Base-by-base conservation (phyloP, 148 eudicot genomes). In the Chenopodium quinoa region DNA sequence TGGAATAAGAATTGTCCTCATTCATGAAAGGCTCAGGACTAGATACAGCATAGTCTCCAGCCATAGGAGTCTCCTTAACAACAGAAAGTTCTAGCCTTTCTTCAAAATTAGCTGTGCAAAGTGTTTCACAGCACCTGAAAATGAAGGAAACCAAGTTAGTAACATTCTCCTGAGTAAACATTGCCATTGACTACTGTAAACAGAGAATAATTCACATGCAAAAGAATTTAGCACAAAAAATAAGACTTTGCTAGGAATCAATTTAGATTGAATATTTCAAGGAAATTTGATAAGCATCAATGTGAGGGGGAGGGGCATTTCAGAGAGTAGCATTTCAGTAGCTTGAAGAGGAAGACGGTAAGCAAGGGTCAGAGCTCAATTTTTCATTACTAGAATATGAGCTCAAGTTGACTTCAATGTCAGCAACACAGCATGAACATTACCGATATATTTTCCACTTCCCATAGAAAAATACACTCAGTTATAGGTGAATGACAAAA, bases 41-140 rank as follows among this genome's bases (percentile, higher is more conserved):
- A 65, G 78, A 58, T 37, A 80, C n/a, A 58, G 70, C 22, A 25
- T 67, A 73, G 71, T 58, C 87, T 20, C 31, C 48, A 54, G 22
- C 58, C 78, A 82, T 71, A 62, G 84, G 92, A 72, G 92, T 92
- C 81, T 88, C 93, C 81, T 84, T 86, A 47, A 91, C 91, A 71
- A 87, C 69, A 52, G 86, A 78, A 75, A 87, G 67, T 69, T 89
- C 89, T 47, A 83, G 83, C 77, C 79, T 87, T 75, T 88, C 87
- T 75, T 85, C 82, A 75, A 77, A 68, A 40, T 72, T 73, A 54
- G 76, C 75, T 56, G 72, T 54, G 54, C 66, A 63, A 22, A 71
- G 85, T 37, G 77, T 73, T 65, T 60, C 82, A 62, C 78, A 76
- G 72, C 77, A 88, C 86, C 98, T 95, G 93, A 88, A 89, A 71